Base-by-base conservation (phyloP, 2,329 filamentous ascomycete species). In the Neospermospora avenae region DNA sequence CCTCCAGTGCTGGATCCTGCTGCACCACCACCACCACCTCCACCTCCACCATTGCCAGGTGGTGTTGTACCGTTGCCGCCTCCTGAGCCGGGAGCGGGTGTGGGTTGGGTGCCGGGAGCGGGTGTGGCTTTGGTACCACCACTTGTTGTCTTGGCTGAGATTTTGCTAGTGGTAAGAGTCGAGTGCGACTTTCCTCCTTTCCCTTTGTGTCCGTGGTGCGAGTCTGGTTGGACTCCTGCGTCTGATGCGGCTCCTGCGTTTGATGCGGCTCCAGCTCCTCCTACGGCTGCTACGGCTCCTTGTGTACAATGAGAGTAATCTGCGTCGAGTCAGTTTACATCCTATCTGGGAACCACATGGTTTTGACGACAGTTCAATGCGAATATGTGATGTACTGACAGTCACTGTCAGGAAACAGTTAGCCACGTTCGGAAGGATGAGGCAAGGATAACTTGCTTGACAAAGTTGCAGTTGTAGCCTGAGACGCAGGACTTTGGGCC, bases 401-500 rank as follows among this genome's bases (percentile, higher is more conserved):
- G 20, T 48, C 54, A 48, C 54, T 56, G 11, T 25, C 13, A 28
- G 39, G 20, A 16, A 7, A n/a, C 24, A 3, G 28, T 46, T 24
- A 48, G 37, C 6, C n/a, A 51, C 22, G 16, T 18, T 51, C 31
- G 3, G 3, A 10, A 20, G 22, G 13, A 3, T 18, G 18, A 31
- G 22, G 37, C n/a, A 14, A 4, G 8, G n/a, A 34, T 1, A 10
- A 58, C 63, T 60, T 35, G 61, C 63, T 62, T 62, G 49, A 54
- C 57, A 49, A 55, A 45, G 41, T 66, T 67, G 46, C 72, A 73
- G 41, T 58, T 59, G 28, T 66, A 69, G 44, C 70, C 71, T 18
- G 69, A 65, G 16, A 70, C 68, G 53, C 70, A 74, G 34, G 64
- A 64, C 6, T 68, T 73, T 8, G 67, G 55, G 48, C 72, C 70